phyloP scores from a whole-genome alignment of 2,329 filamentous ascomycete genomes.

The Cladorrhinum sp. region DNA sequence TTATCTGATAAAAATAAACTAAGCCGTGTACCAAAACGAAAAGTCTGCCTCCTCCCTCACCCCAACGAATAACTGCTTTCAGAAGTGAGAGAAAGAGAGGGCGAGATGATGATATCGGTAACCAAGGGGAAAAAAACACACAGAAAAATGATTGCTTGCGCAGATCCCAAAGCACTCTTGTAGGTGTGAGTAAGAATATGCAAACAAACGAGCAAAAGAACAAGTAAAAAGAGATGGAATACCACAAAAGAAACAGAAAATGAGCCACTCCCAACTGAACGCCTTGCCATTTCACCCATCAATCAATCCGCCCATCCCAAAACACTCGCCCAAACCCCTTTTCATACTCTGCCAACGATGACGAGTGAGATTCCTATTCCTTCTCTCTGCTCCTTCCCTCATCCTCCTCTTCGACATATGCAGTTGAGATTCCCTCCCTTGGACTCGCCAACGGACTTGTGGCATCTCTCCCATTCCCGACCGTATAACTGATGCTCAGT shows the following conservation, averaged over 20 bases:
- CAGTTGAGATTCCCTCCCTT: conserved; percentile 36
- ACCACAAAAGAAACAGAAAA: neutral
- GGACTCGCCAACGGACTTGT: conserved; percentile 47
- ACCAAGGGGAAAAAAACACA: neutral
- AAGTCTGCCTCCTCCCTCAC: too few species aligned
- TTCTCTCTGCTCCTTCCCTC: conserved; percentile 34
- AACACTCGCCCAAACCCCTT: neutral
- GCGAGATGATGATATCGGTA: neutral
- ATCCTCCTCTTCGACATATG: conserved; percentile 27
- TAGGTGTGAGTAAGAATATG: neutral
- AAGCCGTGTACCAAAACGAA: neutral
- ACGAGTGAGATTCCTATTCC: conserved; percentile 19
- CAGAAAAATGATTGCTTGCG: neutral
- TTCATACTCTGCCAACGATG: conserved; percentile 18
- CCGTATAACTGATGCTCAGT: conserved; percentile 61
- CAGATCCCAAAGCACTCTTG: neutral
- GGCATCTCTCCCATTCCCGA: conserved; percentile 49
- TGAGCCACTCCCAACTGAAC: neutral
- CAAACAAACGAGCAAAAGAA: neutral
- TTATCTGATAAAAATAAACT: neutral
- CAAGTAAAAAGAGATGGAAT: neutral
- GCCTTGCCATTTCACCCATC: neutral
- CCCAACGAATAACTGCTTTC: neutral
- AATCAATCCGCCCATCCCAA: neutral
- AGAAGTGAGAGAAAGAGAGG: neutral